phyloP scores from a whole-genome alignment of 495 filamentous ascomycete species.

The Daldinia grandis region DNA sequence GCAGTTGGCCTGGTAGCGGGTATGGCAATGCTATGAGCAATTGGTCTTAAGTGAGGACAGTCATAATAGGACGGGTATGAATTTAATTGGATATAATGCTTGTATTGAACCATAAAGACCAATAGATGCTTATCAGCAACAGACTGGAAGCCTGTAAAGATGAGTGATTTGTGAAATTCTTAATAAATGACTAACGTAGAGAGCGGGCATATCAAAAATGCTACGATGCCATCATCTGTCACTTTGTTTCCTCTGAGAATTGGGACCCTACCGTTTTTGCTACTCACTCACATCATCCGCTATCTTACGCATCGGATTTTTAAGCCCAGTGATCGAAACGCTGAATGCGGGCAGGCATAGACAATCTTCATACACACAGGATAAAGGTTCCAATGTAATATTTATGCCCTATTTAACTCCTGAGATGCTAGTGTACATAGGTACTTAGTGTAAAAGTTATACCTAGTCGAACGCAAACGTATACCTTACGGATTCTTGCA shows the following conservation, averaged over 20 bases:
- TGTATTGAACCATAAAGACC: constrained; percentile 16
- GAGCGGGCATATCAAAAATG: not conserved
- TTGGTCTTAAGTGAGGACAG: not conserved
- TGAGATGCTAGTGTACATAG: not conserved
- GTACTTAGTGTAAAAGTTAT: not conserved
- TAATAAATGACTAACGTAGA: not conserved
- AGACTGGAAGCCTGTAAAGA: not conserved
- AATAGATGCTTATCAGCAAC: constrained; percentile 4
- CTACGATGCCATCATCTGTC: not conserved
- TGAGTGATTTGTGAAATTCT: not conserved
- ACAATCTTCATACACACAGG: not conserved
- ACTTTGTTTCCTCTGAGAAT: not conserved
- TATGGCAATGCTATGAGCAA: constrained; percentile 34
- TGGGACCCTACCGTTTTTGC: not conserved
- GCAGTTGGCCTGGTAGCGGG: constrained; percentile 37
- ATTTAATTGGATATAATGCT: not conserved
- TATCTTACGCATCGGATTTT: not conserved
- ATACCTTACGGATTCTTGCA: not conserved
- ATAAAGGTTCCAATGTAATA: not conserved
- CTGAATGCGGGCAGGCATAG: not conserved
- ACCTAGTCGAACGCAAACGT: not conserved
- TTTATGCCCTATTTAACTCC: not conserved
- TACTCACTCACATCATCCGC: not conserved
- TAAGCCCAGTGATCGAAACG: too few relatives aligned
- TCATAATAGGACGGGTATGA: not conserved